Base-by-base conservation (phyloP, 139 green algal species). In the Chara braunii region DNA sequence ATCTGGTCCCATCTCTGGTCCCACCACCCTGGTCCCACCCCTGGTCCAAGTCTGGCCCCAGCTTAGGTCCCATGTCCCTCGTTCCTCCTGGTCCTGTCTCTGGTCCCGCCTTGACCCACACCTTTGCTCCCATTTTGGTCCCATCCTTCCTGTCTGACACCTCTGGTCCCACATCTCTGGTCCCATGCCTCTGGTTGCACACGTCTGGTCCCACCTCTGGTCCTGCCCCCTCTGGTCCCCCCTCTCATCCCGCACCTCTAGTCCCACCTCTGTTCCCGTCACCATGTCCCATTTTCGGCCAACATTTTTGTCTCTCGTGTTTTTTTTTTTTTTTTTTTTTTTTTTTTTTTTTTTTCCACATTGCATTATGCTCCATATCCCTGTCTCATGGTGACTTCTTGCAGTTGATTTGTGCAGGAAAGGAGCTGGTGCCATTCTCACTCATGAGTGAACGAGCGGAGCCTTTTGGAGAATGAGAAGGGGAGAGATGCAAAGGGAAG, bases 171-270 rank as follows among this genome's bases (percentile, higher is more conserved):
- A n/a, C n/a, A n/a, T n/a, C n/a, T n/a, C n/a, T n/a, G n/a, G n/a
- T n/a, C n/a, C n/a, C n/a, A n/a, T n/a, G n/a, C n/a, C n/a, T n/a
- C n/a, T n/a, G n/a, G n/a, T n/a, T n/a, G n/a, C n/a, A n/a, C n/a
- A n/a, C n/a, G n/a, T 50, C 74, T 87, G 24, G 18, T 48, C 40
- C 18, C 18, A 48, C 40, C 40, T 18, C 18, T 18, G 18, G 18
- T 18, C 40, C 40, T 26, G 18, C 40, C 18, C 40, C 18, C 40
- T 48, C 40, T 48, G 40, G 18, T 18, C 18, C 40, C 40, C 40
- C 40, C 18, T 48, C 40, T 48, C 40, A 18, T 18, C 18, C 40
- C 40, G 18, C 40, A 18, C 40, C 18, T 48, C 40, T 18, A 18
- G 40, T 26, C 40, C 40, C 40, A 48, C 18, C 40, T 48, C 40